These are phyloP conservation scores for Silene vulgaris DNA, from an alignment of 179 eudicot species.

Conservation along the genomic window DNA sequence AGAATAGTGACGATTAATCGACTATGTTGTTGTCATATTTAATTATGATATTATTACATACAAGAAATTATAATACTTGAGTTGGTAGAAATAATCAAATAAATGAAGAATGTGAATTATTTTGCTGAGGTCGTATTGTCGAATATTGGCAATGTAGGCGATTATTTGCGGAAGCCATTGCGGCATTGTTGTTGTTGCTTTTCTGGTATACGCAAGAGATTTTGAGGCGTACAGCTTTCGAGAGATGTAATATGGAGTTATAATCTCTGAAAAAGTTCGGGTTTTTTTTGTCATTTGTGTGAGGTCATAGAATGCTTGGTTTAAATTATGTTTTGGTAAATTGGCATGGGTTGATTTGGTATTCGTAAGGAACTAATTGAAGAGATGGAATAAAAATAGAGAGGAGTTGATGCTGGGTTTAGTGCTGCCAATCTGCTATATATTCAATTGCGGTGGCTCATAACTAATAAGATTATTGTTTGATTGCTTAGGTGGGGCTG, in stretches of 20 bases:
- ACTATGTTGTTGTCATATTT: too few species aligned
- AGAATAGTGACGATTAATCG: neutral
- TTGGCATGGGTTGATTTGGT: neutral
- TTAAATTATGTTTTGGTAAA: neutral
- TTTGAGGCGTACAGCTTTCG: too few species aligned
- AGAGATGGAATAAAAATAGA: neutral
- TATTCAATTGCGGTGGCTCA: neutral
- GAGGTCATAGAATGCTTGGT: neutral
- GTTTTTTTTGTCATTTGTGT: neutral
- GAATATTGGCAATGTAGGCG: too few species aligned
- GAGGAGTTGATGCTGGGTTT: slow-evolving; percentile 4
- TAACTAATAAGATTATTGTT: slow-evolving; percentile 9
- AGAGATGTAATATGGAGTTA: neutral
- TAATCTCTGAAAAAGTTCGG: neutral
- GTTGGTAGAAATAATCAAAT: too few species aligned
- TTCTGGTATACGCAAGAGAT: neutral
- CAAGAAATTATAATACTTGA: too few species aligned
- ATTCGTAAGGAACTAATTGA: neutral
- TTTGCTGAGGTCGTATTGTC: neutral
- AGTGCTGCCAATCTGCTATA: neutral
- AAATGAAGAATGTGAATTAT: neutral
- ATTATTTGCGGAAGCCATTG: neutral
- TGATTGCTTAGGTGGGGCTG: slow-evolving; percentile 66
- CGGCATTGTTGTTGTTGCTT: neutral
- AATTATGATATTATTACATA: too few species aligned